Evolutionary conservation across 2,329 filamentous ascomycete species (phyloP), one percentile per base, ranked within the genome.

Genomic region (Daldinia eschscholtzii): DNA sequence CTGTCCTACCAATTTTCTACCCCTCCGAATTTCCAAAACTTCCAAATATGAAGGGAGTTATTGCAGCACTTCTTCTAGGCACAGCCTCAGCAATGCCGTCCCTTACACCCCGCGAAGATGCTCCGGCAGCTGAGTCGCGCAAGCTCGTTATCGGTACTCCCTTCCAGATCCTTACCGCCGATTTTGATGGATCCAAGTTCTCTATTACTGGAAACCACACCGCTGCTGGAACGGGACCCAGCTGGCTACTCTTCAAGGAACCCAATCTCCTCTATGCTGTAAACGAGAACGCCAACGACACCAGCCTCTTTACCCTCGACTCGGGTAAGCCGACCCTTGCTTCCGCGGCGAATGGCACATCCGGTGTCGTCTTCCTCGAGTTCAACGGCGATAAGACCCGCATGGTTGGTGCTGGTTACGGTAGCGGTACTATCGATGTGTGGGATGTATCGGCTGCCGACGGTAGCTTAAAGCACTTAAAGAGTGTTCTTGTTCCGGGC

Each of bases 311-410:
- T 72, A 77, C 74, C 18, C 77, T 84, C 35, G 78, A 83, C 39
- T 72, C 71, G 44, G 77, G 78, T 67, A 74, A 74, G 41, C 74
- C 83, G 0, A 67, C 60, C 1, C 72, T 74, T 10, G 73, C 77
- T 41, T 72, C 78, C 2, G 71, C 77, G 18, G 74, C 70, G 58
- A 78, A 74, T 4, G 83, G 80, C 42, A 82, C 82, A 44, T 44
- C 68, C 0, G 85, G 85, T 50, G 81, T 84, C 9, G 85, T 86
- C 35, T 82, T 82, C 68, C 80, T 87, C 26, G 83, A 79, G 53
- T 83, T 86, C 76, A 84, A 81, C 76, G 61, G 74, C 57, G 80
- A 84, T 66, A 74, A 79, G 72, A 83, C 79, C 2, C 81, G 81
- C 56, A 79, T 87, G 74, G 75, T 87, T 2, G 83, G 83, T 15